phyloP scores from a whole-genome alignment of 2,329 filamentous ascomycete species.

The Penicillium sp. region DNA sequence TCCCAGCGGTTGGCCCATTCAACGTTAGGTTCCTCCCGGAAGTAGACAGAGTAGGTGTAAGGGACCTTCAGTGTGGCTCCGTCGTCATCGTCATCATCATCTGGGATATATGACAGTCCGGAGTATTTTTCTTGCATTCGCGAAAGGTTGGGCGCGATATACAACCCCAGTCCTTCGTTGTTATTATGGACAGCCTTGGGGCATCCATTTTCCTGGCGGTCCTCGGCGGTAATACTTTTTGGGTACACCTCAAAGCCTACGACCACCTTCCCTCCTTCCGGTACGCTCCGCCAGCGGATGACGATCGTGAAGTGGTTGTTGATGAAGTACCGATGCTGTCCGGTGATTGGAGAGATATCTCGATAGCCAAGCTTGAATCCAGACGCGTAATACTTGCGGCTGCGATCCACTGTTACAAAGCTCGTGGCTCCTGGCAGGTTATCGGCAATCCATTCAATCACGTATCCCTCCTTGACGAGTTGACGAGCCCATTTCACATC shows the following conservation, averaged over 20 bases:
- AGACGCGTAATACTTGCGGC: conserved; percentile 75
- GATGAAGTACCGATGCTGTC: conserved; percentile 60
- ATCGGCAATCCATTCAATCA: conserved; percentile 90
- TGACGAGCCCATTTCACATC: conserved; percentile 61
- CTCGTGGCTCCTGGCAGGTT: conserved; percentile 82
- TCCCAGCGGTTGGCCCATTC: conserved; percentile 84
- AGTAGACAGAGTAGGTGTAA: conserved; percentile 85
- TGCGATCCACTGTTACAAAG: conserved; percentile 78
- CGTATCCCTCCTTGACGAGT: conserved; percentile 68
- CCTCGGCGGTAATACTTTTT: conserved; percentile 63
- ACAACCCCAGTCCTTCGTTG: conserved; percentile 59
- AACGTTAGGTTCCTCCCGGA: conserved; percentile 67
- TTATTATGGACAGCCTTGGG: conserved; percentile 58
- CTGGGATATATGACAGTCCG: conserved; percentile 52
- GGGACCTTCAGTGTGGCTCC: conserved; percentile 62
- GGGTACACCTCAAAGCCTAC: conserved; percentile 86
- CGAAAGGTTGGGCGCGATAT: conserved; percentile 56
- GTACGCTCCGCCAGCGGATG: conserved; percentile 64
- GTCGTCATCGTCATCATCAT: conserved; percentile 53
- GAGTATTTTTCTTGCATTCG: conserved; percentile 48
- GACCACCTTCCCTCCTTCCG: conserved; percentile 66
- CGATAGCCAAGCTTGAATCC: conserved; percentile 81
- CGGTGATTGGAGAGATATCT: conserved; percentile 53
- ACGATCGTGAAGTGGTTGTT: conserved; percentile 86
- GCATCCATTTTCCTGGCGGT: conserved; percentile 57